Base-by-base conservation (phyloP, 768 basidiomycete species). In the Phylloporus sp. region DNA sequence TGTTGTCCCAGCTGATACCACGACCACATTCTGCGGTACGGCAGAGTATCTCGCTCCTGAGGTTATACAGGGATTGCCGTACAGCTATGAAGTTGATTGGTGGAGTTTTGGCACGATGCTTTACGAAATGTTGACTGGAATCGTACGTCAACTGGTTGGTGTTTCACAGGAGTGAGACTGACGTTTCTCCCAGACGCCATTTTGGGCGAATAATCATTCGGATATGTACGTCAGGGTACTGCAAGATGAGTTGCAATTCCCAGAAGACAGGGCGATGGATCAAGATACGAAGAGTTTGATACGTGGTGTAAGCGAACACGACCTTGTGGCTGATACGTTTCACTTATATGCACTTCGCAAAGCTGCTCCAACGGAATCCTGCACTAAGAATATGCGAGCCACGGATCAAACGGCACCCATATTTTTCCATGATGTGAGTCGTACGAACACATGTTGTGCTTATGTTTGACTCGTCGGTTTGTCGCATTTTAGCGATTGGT, bases 41-140 rank as follows among this genome's bases (percentile, higher is more conserved):
- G 93, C 93, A 4, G 93, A 95, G 70, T 97, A 97, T 60, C 80
- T 97, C 7, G 93, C 97, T 12, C 97, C 97, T 0, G 95, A 99
- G 71, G 94, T 98, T 40, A 92, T 98, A 59, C 89, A 92, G 62
- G 91, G 94, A 1, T 69, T 88, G 60, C 80, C 85, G 18, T 95
- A 98, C 65, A 86, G 86, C 57, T 98, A 93, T 63, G 91, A 94
- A 59, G 92, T 95, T 20, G 95, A 98, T 67, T 95, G 93, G 91
- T 99, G 94, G 95, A 91, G 88, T 58, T 88, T 95, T 62, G 95
- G 95, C 31, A 97, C 95, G 55, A 95, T 98, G 89, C 72, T 98
- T 53, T 93, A 91, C 67, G 95, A 98, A 75, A 95, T 97, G 88
- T 73, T 98, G 71, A 90, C 91, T 34, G 95, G 95, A 24, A 88